Base-by-base conservation (phyloP, 148 eudicot genomes). In the Dysphania ambrosioides region DNA sequence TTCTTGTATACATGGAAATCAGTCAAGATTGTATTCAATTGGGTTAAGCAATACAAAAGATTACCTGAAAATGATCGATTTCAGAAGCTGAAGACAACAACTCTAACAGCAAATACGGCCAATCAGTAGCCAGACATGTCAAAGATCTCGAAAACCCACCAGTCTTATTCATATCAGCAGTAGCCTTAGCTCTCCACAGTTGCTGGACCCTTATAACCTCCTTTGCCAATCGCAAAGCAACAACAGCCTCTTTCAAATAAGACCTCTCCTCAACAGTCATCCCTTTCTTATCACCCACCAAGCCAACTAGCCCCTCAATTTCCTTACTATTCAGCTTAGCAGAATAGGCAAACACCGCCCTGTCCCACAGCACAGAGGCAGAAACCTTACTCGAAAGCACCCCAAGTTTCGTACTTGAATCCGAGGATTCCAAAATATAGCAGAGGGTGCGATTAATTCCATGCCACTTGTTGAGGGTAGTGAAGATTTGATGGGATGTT, bases 51-150 rank as follows among this genome's bases (percentile, higher is more conserved):
- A 15, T 53, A 30, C 19, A 70, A 44, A 57, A 74, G 47, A 75
- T 42, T 82, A 94, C 98, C 98, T 91, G 98, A 83, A 91, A 94
- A 74, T 87, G 82, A 80, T 81, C 93, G 40, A 84, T 80, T 79
- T 91, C 96, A 38, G 98, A 90, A 79, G 96, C 93, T 0, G 73
- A 65, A 70, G 97, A 94, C 88, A 94, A 74, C 82, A 94, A 78
- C 79, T 94, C 98, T 79, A 94, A 62, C 91, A 94, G 86, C 79
- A 94, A 86, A 76, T 84, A 84, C 21, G 98, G 97, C 97, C 97
- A 94, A 82, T 94, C 97, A 56, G 96, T 94, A 68, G 97, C 96
- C 4, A 91, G 87, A 86, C 80, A 79, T 18, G 89, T 90, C 75
- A 94, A 80, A 62, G 83, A 77, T 75, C 93, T 82, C 62, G 98